Conservation (phyloP, 2,329 filamentous ascomycete species). For the Leptographium radiaticola region DNA sequence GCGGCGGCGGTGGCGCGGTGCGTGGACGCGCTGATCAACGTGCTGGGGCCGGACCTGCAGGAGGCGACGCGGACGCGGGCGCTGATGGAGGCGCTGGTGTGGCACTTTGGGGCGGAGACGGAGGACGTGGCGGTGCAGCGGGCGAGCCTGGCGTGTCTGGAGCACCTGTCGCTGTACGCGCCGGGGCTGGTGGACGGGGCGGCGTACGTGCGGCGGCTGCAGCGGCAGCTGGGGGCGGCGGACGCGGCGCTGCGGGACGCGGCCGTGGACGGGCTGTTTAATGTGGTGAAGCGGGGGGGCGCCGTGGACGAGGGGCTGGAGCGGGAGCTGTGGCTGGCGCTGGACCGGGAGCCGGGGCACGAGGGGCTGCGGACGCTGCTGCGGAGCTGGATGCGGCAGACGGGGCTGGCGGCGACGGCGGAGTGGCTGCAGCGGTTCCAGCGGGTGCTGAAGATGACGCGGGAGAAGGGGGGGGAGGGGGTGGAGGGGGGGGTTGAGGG, state of each 20-base stretch:
- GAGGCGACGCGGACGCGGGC: constrained; percentile 86
- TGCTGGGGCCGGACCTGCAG: constrained; percentile 87
- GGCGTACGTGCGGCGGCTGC: constrained; percentile 71
- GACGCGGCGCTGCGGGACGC: constrained; percentile 60
- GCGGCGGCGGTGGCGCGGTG: constrained; percentile 74
- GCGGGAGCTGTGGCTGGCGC: constrained; percentile 79
- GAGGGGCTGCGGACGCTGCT: constrained; percentile 77
- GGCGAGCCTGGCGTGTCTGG: constrained; percentile 70
- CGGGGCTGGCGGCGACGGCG: constrained; percentile 63
- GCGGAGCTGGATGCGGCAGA: constrained; percentile 86
- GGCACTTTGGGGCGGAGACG: constrained; percentile 62
- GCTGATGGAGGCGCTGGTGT: constrained; percentile 75
- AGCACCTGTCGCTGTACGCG: constrained; percentile 86
- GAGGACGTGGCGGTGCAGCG: constrained; percentile 48
- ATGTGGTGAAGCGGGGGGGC: constrained; percentile 87
- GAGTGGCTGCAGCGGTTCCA: constrained; percentile 87
- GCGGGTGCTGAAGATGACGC: constrained; percentile 76
- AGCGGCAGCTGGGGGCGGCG: constrained; percentile 60
- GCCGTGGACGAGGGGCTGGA: constrained; percentile 75
- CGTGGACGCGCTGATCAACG: constrained; percentile 91
- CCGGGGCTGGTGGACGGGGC: constrained; percentile 74
- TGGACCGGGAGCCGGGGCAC: constrained; percentile 66
- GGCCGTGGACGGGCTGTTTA: constrained; percentile 79
- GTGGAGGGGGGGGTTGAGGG: constrained; percentile 16
- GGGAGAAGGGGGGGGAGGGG: constrained; percentile 48